Evolutionary conservation across 192 early-diverging fungal genomes (phyloP).

Genomic region (Backusella tarrabulga): DNA sequence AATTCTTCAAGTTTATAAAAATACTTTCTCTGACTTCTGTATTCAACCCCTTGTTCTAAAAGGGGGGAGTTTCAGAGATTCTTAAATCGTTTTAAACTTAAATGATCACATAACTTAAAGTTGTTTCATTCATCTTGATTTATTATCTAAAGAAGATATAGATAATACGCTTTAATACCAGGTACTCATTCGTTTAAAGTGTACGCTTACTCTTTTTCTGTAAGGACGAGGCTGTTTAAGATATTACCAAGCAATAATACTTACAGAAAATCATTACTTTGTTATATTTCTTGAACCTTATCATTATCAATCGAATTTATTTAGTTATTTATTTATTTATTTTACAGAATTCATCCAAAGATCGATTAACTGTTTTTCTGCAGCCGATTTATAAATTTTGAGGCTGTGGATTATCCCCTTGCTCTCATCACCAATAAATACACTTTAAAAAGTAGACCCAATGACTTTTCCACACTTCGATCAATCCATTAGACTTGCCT

Average conservation of each 20-base stretch:
- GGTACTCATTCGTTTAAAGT: no score
- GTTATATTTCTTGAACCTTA: background rate
- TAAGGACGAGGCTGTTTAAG: no score
- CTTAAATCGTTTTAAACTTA: background rate
- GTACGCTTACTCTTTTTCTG: no score
- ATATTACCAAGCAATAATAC: no score
- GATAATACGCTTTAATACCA: no score
- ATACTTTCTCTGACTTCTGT: background rate
- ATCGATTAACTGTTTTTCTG: background rate
- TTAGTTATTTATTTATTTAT: background rate
- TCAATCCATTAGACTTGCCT: no score
- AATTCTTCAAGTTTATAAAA: background rate
- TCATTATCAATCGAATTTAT: background rate
- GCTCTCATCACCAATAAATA: background rate
- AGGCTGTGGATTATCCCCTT: background rate
- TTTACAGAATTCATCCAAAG: background rate
- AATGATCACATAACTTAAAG: no score
- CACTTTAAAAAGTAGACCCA: no score
- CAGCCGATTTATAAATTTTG: background rate
- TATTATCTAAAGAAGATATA: no score
- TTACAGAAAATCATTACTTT: no score
- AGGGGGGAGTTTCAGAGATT: background rate
- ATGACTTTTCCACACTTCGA: no score
- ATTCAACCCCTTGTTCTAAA: background rate
- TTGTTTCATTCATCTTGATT: no score